Percentiles rank a stretch among this genome's conserved stretches.
phyloP scores from a whole-genome alignment of 2,329 filamentous ascomycete species.

The Fusarium lyarnte region DNA sequence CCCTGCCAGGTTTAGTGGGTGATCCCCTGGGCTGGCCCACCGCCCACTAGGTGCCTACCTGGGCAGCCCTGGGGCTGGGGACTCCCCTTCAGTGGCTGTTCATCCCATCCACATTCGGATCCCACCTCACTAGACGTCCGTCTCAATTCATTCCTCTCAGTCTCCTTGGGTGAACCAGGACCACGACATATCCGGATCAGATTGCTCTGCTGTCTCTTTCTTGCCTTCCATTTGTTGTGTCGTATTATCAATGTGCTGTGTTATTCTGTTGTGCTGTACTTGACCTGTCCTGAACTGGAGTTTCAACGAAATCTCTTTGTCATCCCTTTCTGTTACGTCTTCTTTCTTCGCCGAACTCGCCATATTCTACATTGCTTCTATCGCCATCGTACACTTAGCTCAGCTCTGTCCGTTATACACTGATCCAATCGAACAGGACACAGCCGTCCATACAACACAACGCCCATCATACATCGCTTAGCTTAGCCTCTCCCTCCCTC shows the following conservation, averaged over 20 bases:
- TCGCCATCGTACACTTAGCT: constrained; percentile 13
- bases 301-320: constrained; percentile 8
- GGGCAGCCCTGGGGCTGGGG: background rate
- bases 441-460: constrained; percentile 13
- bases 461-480: constrained; percentile 24
- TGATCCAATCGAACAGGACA: constrained; percentile 24
- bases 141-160: constrained; percentile 40
- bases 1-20: constrained; percentile 31
- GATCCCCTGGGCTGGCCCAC: constrained; percentile 19
- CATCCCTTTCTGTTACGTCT: constrained; percentile 17
- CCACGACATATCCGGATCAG: constrained; percentile 35
- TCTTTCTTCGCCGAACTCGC: background rate
- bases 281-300: background rate
- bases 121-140: constrained; percentile 15
- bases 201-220: constrained; percentile 30
- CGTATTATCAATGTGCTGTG: background rate
- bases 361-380: constrained; percentile 2
- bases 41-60: background rate
- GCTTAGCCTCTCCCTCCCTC: constrained; percentile 13
- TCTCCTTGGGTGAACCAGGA: constrained; percentile 33
- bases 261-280: background rate
- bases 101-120: constrained; percentile 41
- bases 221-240: constrained; percentile 21
- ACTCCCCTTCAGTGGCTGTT: constrained; percentile 32
- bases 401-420: constrained; percentile 19